These are phyloP conservation scores for Neopestalotiopsis rosae DNA, from an alignment of 2,329 filamentous ascomycete species.

Conservation along the genomic window DNA sequence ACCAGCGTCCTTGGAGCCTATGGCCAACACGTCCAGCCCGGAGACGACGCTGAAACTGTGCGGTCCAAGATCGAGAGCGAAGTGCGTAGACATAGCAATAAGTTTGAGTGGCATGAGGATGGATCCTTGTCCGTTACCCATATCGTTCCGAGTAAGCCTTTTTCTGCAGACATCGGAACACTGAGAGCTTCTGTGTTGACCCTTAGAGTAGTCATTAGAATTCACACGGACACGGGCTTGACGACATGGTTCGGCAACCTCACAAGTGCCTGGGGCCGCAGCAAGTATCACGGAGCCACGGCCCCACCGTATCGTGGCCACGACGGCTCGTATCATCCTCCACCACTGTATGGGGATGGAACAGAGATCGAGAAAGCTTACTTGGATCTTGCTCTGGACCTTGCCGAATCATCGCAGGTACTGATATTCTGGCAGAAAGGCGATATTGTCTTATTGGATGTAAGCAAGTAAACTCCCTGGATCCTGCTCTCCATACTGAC, in stretches of 20 bases:
- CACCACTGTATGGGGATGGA: slow-evolving; percentile 36
- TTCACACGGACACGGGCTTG: slow-evolving; percentile 32
- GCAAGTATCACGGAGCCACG: slow-evolving; percentile 38
- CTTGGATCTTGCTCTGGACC: slow-evolving; percentile 34
- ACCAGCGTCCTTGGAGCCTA: slow-evolving; percentile 38
- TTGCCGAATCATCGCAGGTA: slow-evolving; percentile 33
- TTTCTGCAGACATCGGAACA: not conserved
- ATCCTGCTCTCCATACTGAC: not conserved
- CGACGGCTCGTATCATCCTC: slow-evolving; percentile 40
- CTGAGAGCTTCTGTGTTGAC: not conserved
- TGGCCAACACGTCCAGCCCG: slow-evolving; percentile 32
- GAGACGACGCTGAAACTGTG: slow-evolving; percentile 29
- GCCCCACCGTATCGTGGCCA: slow-evolving; percentile 36
- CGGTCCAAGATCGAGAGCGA: slow-evolving; percentile 37
- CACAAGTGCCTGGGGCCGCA: slow-evolving; percentile 41
- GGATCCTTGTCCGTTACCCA: slow-evolving; percentile 41
- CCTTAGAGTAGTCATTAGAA: slow-evolving; percentile 30
- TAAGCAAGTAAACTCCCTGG: slow-evolving; percentile 21
- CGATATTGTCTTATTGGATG: slow-evolving; percentile 37
- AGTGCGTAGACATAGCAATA: slow-evolving; percentile 38
- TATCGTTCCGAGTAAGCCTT: slow-evolving; percentile 32
- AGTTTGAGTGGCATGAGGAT: slow-evolving; percentile 40
- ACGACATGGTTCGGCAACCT: slow-evolving; percentile 40
- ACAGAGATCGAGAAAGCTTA: slow-evolving; percentile 33
- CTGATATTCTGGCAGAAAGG: slow-evolving; percentile 35